Evolutionary conservation across 2,329 filamentous ascomycete species (phyloP), one percentile per base, ranked within the genome.

Genomic region (Ceratocystis destructans): DNA sequence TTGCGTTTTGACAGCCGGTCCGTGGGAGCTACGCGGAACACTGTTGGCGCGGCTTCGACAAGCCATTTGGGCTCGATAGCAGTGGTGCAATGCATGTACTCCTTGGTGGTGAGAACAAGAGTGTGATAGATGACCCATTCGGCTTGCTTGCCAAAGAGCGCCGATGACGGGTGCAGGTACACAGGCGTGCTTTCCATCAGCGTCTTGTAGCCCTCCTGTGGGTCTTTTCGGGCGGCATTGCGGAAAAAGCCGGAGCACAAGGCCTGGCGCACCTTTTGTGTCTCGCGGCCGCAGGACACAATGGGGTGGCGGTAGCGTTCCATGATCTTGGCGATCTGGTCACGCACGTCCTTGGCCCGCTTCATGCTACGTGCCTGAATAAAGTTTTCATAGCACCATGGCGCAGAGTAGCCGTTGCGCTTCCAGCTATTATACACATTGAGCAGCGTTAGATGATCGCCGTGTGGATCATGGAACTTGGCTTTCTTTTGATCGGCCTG

Each of bases 391-490:
- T 90, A 93, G 74, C 94, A 97, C 94, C 94, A 99, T 0, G 92
- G 86, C 67, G 86, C 89, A 62, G 86, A 88, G 76, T 84, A 96
- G 5, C 87, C 87, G 69, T 85, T 88, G 57, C 87, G 82, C 75
- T 96, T 96, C 94, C 94, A 99, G n/a, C 84, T 86, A 72, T 96
- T 96, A 79, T 96, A 99, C 0, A 99, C 92, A 71, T 99, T 99
- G 55, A 99, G 83, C 0, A 97, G 81, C 0, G 94, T 99, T 12
- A 99, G 80, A 72, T 99, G 94, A 73, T 99, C 94, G 64, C 94
- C 94, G 66, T 90, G 86, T 0, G 93, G 89, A 72, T 99, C 94
- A 77, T 96, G 90, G 77, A 99, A 99, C 74, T 96, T 96, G 70
- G 91, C 82, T 76, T 96, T 96, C 79, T 97, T 97, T 76, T 96